Conservation (phyloP, 805 yeast genomes). For the Peterozyma toletana region DNA sequence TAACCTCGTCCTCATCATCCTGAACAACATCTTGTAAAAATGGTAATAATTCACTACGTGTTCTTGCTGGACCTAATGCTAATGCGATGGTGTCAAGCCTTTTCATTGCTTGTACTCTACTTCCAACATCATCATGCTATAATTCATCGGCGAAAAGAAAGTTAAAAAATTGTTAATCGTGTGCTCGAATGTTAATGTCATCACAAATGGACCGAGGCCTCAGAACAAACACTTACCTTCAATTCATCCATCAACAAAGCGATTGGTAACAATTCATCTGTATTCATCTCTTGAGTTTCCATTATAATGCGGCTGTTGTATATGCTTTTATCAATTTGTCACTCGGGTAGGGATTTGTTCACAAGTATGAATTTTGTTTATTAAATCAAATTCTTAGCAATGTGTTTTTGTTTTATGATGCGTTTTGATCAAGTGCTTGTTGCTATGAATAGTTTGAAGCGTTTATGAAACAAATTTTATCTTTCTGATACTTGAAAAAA, state of each 20-base stretch:
- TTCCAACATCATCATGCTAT: slow-evolving; percentile 87
- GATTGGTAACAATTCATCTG: slow-evolving; percentile 79
- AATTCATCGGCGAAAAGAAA: slow-evolving; percentile 96
- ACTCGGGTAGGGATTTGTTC: too few species aligned
- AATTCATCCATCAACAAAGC: slow-evolving; percentile 96
- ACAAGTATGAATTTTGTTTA: too few species aligned
- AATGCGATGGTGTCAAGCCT: slow-evolving; percentile 89
- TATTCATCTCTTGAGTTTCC: slow-evolving; percentile 7
- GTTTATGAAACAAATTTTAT: too few species aligned
- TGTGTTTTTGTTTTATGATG: too few species aligned
- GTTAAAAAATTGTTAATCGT: slow-evolving; percentile 78
- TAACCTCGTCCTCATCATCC: slow-evolving; percentile 98
- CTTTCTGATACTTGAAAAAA: too few species aligned
- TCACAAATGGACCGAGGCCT: slow-evolving; percentile 14
- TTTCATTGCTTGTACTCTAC: slow-evolving; percentile 91
- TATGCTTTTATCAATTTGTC: too few species aligned
- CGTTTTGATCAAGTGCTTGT: too few species aligned
- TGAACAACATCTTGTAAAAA: slow-evolving; percentile 84
- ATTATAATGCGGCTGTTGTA: background rate
- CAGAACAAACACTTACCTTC: slow-evolving; percentile 2
- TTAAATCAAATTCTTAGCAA: too few species aligned
- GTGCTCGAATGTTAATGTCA: background rate
- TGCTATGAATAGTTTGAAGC: too few species aligned
- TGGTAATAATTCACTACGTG: slow-evolving; percentile 83
- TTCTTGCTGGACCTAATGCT: slow-evolving; percentile 91